These are phyloP conservation scores for Yarrowia porcina DNA, from an alignment of 805 yeast genomes.

Conservation along the genomic window DNA sequence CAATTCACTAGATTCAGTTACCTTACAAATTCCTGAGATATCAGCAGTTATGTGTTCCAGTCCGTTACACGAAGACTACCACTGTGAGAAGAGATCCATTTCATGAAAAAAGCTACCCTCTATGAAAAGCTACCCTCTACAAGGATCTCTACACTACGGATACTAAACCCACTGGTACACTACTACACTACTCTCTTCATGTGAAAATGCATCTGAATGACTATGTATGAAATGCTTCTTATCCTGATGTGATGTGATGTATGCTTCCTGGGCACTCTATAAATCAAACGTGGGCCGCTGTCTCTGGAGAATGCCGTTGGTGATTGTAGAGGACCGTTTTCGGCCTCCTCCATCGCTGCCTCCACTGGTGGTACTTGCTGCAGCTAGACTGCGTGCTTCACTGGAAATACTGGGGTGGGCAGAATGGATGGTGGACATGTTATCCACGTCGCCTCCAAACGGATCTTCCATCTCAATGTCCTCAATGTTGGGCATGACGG, in stretches of 20 bases:
- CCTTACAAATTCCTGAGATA: no score
- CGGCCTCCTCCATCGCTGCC: constrained; percentile 7
- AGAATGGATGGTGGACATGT: constrained; percentile 19
- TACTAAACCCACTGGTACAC: no score
- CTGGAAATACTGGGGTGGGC: background rate
- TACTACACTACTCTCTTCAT: no score
- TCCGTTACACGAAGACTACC: no score
- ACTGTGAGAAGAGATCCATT: no score
- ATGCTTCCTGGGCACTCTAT: no score
- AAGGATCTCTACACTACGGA: no score
- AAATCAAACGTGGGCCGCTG: constrained; percentile 23
- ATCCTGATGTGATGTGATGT: no score
- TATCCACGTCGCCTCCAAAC: background rate
- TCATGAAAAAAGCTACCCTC: no score
- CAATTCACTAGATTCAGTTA: no score
- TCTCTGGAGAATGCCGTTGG: constrained; percentile 15
- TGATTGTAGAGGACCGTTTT: constrained; percentile 14
- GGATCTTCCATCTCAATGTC: constrained; percentile 12
- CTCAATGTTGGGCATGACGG: constrained; percentile 14
- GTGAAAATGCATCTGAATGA: background rate
- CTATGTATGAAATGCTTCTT: background rate
- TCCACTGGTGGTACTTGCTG: background rate
- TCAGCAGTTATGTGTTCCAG: no score
- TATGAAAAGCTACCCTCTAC: no score
- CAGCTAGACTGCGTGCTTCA: background rate